Evolutionary conservation across 306 rosid genomes (phyloP), one percentile per base, ranked within the genome.

Genomic region (Vachellia pachyceras): DNA sequence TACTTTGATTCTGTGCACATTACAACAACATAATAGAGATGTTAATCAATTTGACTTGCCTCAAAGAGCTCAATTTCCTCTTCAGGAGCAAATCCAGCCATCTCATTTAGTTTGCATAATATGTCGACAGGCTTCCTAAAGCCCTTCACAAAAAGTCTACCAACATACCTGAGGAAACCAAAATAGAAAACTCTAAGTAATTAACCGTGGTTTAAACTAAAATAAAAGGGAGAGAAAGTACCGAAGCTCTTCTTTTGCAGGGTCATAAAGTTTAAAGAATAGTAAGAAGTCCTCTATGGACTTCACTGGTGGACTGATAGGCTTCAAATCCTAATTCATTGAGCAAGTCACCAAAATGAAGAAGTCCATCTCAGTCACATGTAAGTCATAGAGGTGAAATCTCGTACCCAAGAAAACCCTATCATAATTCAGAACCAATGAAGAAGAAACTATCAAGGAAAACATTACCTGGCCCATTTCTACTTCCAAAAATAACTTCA

Each of bases 191-290:
- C 39, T 69, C 44, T 73, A 3, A 60, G 70, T 36, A 60, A 50
- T 42, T 68, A 18, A 72, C 47, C 55, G 42, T 22, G 35, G 58
- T 13, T 67, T 36, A 13, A 77, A 40, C 67, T 50, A 54, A 42
- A 77, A 69, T 5, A 68, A 47, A 63, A 84, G 79, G 75, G 52
- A 75, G 78, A 72, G 72, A 49, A 37, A 73, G 55, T 90, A 95
- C 99, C 99, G 84, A 78, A 95, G 90, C 87, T 87, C 90, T 79
- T 82, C 87, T 80, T 77, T 86, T 73, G 85, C 85, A 70, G 97
- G 99, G 69, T 91, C 91, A 87, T 93, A 95, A 73, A 91, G 84
- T 88, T 95, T 95, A 78, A 95, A 90, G 87, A 95, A 95, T 44
- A 93, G 90, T 4, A 95, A 80, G 70, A 92, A 82, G 42, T 95